Evolutionary conservation across 345 rosid species (phyloP).

Genomic region (Viola odorata): DNA sequence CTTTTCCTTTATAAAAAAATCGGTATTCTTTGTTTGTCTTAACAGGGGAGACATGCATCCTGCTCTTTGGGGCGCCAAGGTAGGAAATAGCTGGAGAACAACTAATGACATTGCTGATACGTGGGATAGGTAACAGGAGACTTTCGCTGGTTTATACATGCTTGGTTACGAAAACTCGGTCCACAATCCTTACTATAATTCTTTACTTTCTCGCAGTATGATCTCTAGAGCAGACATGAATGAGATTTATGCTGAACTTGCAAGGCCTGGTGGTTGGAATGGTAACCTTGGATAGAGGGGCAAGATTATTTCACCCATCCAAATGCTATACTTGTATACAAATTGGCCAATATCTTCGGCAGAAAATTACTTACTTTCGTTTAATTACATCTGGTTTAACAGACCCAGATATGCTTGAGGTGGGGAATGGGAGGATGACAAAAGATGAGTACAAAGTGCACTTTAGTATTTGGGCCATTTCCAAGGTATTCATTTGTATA

Average conservation of each 20-base stretch:
- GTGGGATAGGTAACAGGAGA: slow-evolving; percentile 22
- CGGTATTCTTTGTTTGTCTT: not conserved
- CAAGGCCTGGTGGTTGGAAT: slow-evolving; percentile 34
- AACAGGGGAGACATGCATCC: slow-evolving; percentile 32
- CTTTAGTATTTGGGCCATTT: slow-evolving; percentile 91
- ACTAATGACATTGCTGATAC: slow-evolving; percentile 23
- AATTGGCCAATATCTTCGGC: not conserved
- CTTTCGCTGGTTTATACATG: not conserved
- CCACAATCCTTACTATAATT: not conserved
- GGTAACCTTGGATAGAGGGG: slow-evolving; percentile 1
- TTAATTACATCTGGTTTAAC: not conserved
- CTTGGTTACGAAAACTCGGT: not conserved
- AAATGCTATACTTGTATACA: too few species aligned
- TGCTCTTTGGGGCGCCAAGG: slow-evolving; percentile 28
- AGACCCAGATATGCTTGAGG: slow-evolving; percentile 99
- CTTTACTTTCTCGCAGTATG: slow-evolving; percentile 37
- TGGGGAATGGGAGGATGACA: slow-evolving; percentile 97
- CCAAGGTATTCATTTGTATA: slow-evolving; percentile 45
- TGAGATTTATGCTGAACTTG: slow-evolving; percentile 22
- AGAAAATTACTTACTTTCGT: not conserved
- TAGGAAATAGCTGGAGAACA: slow-evolving; percentile 36
- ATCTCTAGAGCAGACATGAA: slow-evolving; percentile 26
- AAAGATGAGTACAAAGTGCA: slow-evolving; percentile 76
- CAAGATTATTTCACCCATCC: not conserved
- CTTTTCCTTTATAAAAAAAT: not conserved